A percentile compares a stretch with the other conserved stretches of the same genome.
phyloP scores from a whole-genome alignment of 2,329 filamentous ascomycete species.

The Capronia americana region DNA sequence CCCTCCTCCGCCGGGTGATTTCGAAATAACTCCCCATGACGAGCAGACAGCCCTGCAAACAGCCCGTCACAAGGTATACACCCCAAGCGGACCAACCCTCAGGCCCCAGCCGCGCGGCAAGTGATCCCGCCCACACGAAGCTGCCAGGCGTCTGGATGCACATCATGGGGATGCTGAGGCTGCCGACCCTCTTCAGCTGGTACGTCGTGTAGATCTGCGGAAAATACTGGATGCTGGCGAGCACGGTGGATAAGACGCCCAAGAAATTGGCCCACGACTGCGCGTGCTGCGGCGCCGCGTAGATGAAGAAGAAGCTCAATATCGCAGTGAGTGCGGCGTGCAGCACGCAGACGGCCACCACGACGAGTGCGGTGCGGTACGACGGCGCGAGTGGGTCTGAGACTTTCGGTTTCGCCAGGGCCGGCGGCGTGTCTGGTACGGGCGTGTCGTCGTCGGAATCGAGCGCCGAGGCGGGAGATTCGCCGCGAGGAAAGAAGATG shows the following conservation, averaged over 20 bases:
- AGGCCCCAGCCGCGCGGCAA: slow-evolving; percentile 78
- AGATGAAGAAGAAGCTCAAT: slow-evolving; percentile 64
- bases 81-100: slow-evolving; percentile 96
- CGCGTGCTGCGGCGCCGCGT: slow-evolving; percentile 68
- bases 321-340: slow-evolving; percentile 76
- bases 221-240: slow-evolving; percentile 89
- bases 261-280: slow-evolving; percentile 83
- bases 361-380: slow-evolving; percentile 78
- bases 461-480: slow-evolving; percentile 49
- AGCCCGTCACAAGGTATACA: slow-evolving; percentile 84
- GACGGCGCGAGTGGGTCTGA: slow-evolving; percentile 55
- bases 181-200: slow-evolving; percentile 81
- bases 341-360: slow-evolving; percentile 74
- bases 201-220: slow-evolving; percentile 96
- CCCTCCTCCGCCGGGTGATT: slow-evolving; percentile 30
- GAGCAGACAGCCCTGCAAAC: slow-evolving; percentile 81
- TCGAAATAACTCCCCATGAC: slow-evolving; percentile 78
- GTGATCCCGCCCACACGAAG: slow-evolving; percentile 83
- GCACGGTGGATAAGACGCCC: slow-evolving; percentile 76
- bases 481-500: slow-evolving; percentile 81
- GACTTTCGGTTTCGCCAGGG: slow-evolving; percentile 30
- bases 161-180: slow-evolving; percentile 97
- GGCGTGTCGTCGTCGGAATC: slow-evolving; percentile 44
- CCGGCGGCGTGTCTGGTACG: slow-evolving; percentile 42
- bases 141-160: slow-evolving; percentile 95